A percentile compares a stretch with the other conserved stretches of the same genome.
phyloP scores from a whole-genome alignment of 2,329 filamentous ascomycete species.

The Colletotrichum sublineola region DNA sequence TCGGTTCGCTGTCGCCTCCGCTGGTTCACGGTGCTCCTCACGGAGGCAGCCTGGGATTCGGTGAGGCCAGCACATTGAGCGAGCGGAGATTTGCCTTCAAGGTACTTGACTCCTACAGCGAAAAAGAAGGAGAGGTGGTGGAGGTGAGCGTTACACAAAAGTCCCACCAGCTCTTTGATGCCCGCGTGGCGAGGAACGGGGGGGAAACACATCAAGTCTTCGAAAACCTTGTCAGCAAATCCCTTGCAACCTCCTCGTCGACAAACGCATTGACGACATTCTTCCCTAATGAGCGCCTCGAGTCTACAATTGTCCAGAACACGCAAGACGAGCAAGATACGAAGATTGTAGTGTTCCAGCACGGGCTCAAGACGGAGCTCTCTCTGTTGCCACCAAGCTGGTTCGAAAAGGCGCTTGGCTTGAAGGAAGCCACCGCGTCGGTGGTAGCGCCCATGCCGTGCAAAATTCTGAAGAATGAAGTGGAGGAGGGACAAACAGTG shows the following conservation, averaged over 20 bases:
- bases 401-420: slow-evolving; percentile 88
- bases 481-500: slow-evolving; percentile 83
- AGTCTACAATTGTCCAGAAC: slow-evolving; percentile 80
- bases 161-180: slow-evolving; percentile 61
- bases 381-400: slow-evolving; percentile 76
- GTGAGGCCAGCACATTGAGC: slow-evolving; percentile 55
- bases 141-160: slow-evolving; percentile 65
- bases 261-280: slow-evolving; percentile 72
- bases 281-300: slow-evolving; percentile 84
- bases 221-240: slow-evolving; percentile 60
- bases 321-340: slow-evolving; percentile 64
- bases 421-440: slow-evolving; percentile 84
- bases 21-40: slow-evolving; percentile 52
- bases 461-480: slow-evolving; percentile 92
- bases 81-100: slow-evolving; percentile 66
- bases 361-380: slow-evolving; percentile 71
- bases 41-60: slow-evolving; percentile 68
- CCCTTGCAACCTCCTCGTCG: slow-evolving; percentile 48
- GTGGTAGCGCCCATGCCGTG: slow-evolving; percentile 97
- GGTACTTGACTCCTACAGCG: slow-evolving; percentile 71
- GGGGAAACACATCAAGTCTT: slow-evolving; percentile 56
- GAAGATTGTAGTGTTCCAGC: slow-evolving; percentile 83
- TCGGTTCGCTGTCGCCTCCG: slow-evolving; percentile 59
- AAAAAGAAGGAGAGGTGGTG: slow-evolving; percentile 74
- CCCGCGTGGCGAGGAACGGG: slow-evolving; percentile 59